A percentile compares a stretch with the other conserved stretches of the same genome.
phyloP scores from a whole-genome alignment of 129 eudicot species.

The Saussurea involucrata region DNA sequence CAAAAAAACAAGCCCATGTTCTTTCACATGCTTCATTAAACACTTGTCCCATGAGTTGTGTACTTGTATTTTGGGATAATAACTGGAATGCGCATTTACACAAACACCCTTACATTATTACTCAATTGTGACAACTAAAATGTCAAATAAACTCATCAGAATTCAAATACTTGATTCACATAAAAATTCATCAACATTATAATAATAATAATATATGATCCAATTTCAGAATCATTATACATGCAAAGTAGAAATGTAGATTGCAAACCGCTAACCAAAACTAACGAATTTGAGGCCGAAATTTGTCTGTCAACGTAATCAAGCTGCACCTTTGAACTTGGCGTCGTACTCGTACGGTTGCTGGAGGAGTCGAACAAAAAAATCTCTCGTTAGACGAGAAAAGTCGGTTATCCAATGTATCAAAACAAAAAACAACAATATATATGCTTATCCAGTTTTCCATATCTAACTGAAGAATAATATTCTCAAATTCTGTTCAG shows the following conservation, averaged over 20 bases:
- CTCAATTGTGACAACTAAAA: background rate
- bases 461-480: background rate
- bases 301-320: slow-evolving; percentile 15
- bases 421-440: too few relatives aligned
- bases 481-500: background rate
- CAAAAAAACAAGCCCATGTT: slow-evolving; percentile 2
- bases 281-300: background rate
- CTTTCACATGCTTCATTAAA: background rate
- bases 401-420: too few relatives aligned
- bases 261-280: background rate
- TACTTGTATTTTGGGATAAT: too few relatives aligned
- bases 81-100: too few relatives aligned
- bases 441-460: too few relatives aligned
- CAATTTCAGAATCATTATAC: slow-evolving; percentile 10
- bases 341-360: slow-evolving; percentile 95
- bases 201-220: background rate
- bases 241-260: background rate
- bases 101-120: too few relatives aligned
- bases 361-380: slow-evolving; percentile 27
- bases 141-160: background rate
- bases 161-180: background rate
- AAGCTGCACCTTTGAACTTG: slow-evolving; percentile 67
- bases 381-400: background rate
- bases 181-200: background rate
- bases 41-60: background rate